Evolutionary conservation across 2,329 filamentous ascomycete species (phyloP), one percentile per base, ranked within the genome.

Genomic region (Sarocladiaceae sp.): DNA sequence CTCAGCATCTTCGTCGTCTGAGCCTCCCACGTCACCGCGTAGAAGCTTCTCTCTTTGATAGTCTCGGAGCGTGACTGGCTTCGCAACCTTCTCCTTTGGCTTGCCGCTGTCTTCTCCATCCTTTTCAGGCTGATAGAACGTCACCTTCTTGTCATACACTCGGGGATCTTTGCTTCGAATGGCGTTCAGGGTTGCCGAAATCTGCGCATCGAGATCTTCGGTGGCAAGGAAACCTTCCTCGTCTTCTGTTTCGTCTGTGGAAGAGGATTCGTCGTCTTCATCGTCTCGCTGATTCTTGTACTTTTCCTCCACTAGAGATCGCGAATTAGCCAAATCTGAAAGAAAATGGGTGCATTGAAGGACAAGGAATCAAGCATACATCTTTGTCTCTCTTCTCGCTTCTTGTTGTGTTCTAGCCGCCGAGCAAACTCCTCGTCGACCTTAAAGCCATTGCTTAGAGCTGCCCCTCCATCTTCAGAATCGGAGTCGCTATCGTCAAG

Each of bases 391-490:
- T 99, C 94, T 65, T 96, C 92, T 53, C 93, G 83, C 74, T 96
- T 96, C 75, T 97, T 97, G 73, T 99, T 99, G 72, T 97, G 81
- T 69, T 99, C 94, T 62, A 96, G 97, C 36, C 90, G 80, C 59
- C 82, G 83, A 39, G 94, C 94, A 68, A 86, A 99, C 50, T 95
- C 90, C 66, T 91, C 78, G 69, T 99, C 97, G 70, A 99, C 86
- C 66, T 88, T 91, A 66, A 97, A 80, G 37, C 68, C 66, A 53
- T 67, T 66, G 37, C 67, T 68, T 52, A 77, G 60, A 12, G 61
- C 58, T 18, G 65, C 66, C 48, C 68, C 69, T 60, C 72, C 72
- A 57, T 74, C 69, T 44, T 73, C 71, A 11, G 70, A 70, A 51
- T 78, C 74, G 15, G 74, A 75, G 52, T 77, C 76, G 61, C 73